These are phyloP conservation scores for Royoungia palumana DNA, from an alignment of 768 basidiomycete species.

Conservation along the genomic window DNA sequence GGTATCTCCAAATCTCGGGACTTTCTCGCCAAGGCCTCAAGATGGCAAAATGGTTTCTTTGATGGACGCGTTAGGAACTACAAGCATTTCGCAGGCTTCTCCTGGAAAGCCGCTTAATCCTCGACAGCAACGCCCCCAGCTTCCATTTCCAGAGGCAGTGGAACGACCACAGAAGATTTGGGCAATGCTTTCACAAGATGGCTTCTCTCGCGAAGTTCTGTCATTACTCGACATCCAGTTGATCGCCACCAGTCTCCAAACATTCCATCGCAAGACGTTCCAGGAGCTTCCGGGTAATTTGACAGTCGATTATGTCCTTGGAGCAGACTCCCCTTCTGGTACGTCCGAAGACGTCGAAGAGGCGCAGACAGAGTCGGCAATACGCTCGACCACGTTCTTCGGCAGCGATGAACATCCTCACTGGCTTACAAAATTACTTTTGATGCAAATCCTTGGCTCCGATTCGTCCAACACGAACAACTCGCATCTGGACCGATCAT, in stretches of 20 bases:
- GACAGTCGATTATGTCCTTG: conserved; percentile 44
- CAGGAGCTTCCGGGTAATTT: conserved; percentile 53
- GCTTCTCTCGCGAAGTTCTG: conserved; percentile 65
- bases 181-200: conserved; percentile 56
- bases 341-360: conserved; percentile 6
- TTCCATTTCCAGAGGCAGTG: conserved; percentile 17
- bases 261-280: conserved; percentile 56
- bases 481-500: conserved; percentile 36
- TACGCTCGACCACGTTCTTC: conserved; percentile 43
- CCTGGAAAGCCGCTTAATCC: conserved; percentile 24
- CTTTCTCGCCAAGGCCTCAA: conserved; percentile 54
- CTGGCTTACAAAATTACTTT: conserved; percentile 74
- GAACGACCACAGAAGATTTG: conserved; percentile 41
- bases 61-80: conserved; percentile 41
- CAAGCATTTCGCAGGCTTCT: conserved; percentile 10
- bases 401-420: conserved; percentile 72
- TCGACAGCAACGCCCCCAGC: conserved; percentile 24
- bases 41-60: conserved; percentile 43
- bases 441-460: conserved; percentile 66
- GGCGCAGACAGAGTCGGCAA: conserved; percentile 1
- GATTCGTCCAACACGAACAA: conserved; percentile 43
- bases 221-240: conserved; percentile 58
- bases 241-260: conserved; percentile 59
- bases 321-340: conserved; percentile 20
- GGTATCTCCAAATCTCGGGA: conserved; percentile 43